Evolutionary conservation across 352 stramenopile species (phyloP).

Genomic region (Pythium scleroteichum): DNA sequence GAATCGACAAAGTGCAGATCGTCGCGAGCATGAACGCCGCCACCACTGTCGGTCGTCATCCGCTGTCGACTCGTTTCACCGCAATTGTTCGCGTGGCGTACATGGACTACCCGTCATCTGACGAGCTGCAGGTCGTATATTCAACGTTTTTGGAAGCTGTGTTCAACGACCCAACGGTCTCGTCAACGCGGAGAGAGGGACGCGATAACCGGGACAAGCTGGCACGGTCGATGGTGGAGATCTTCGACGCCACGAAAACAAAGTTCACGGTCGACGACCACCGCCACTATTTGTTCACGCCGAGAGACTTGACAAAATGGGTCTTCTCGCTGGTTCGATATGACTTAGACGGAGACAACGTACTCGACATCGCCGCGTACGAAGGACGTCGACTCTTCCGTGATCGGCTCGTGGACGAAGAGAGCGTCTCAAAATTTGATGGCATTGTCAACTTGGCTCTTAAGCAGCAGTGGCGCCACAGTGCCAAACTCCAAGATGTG

Average conservation of each 20-base stretch:
- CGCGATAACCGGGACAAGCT: conserved; percentile 77
- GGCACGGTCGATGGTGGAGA: conserved; percentile 86
- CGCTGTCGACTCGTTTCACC: conserved; percentile 93
- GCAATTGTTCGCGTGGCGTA: conserved; percentile 92
- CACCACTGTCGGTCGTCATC: conserved; percentile 91
- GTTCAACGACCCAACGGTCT: conserved; percentile 47
- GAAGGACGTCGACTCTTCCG: conserved; percentile 89
- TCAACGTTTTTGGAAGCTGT: conserved; percentile 86
- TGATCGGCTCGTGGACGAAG: conserved; percentile 87
- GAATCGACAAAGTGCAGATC: conserved; percentile 93
- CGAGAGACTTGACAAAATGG: conserved; percentile 92
- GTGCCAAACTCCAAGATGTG: conserved; percentile 69
- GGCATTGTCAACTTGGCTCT: conserved; percentile 78
- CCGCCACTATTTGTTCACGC: conserved; percentile 95
- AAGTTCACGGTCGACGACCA: conserved; percentile 94
- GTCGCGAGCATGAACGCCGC: conserved; percentile 94
- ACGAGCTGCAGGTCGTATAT: conserved; percentile 91
- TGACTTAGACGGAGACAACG: conserved; percentile 85
- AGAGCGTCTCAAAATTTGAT: conserved; percentile 83
- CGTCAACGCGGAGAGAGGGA: conserved; percentile 50
- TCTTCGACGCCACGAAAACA: conserved; percentile 86
- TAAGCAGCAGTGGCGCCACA: conserved; percentile 86
- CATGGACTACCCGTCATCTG: conserved; percentile 91
- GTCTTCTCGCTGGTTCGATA: conserved; percentile 89
- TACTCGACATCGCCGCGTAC: conserved; percentile 91